Evolutionary conservation across 352 stramenopile species (phyloP), one percentile per base, ranked within the genome.

Genomic region (Hyphochytrium catenoides): DNA sequence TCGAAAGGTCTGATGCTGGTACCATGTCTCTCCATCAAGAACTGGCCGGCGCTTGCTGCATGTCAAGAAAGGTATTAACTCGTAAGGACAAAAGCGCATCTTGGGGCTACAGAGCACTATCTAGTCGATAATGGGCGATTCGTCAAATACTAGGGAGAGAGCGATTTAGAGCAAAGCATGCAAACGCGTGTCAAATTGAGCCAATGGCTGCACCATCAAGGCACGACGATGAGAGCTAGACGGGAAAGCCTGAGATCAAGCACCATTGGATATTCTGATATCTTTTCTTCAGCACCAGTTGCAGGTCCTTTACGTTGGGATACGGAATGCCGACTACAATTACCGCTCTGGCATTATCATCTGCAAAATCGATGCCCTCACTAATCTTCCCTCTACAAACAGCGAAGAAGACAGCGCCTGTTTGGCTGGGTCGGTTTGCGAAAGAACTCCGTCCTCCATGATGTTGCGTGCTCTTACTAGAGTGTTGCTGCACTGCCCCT

Each of bases 251-350:
- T n/a, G n/a, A n/a, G n/a, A n/a, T n/a, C n/a, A n/a, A n/a, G n/a
- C n/a, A n/a, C n/a, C 6, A 40, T 12, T 8, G 25, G 31, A 15
- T 34, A 17, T 19, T 6, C 22, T 8, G 8, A 26, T 1, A 39
- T 30, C 4, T 6, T n/a, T 67, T 64, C 46, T 83, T 83, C 18
- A 83, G 44, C 16, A 45, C 57, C 2, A 83, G 59, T 41, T 83
- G 69, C 7, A 78, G 64, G 59, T 98, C 89, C 47, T 90, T 83
- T 5, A 88, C 66, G 12, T 77, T 91, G 8, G 91, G 77, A 57
- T 92, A 98, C n/a, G 93, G 91, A 26, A 99, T 83, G 2, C 93
- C 93, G 15, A 94, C 93, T n/a, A 95, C 87, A 12, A 98, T 59
- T 8, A 98, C 91, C 12, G 72, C 72, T 21, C 91, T 65, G 6